Evolutionary conservation across 2,329 filamentous ascomycete species (phyloP).

Genomic region (Aspergillus versicolor): DNA sequence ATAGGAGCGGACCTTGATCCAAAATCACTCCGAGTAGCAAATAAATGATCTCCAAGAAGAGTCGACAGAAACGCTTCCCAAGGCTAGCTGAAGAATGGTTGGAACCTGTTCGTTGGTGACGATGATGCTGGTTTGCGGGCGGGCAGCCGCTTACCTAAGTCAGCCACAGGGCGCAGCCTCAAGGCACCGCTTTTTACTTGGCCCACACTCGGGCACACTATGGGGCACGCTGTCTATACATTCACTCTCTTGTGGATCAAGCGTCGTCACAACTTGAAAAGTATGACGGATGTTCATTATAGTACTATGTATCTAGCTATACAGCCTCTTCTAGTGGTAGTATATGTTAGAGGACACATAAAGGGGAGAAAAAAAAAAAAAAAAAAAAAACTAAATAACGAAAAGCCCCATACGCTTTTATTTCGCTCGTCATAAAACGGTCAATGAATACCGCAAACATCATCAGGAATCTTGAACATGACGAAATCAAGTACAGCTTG

Average conservation of each 20-base stretch:
- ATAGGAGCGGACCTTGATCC: neutral
- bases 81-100: constrained; percentile 14
- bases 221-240: neutral
- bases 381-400: too few species aligned
- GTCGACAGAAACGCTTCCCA: neutral
- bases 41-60: neutral
- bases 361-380: too few species aligned
- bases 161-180: constrained; percentile 1
- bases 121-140: constrained; percentile 13
- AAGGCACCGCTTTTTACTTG: neutral
- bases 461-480: constrained; percentile 6
- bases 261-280: neutral
- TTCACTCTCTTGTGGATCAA: neutral
- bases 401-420: constrained; percentile 12
- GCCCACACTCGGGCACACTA: neutral
- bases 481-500: neutral
- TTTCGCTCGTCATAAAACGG: constrained; percentile 8
- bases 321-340: neutral
- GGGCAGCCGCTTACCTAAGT: constrained; percentile 15
- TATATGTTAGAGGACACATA: neutral
- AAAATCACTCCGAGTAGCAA: neutral
- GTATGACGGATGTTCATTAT: neutral
- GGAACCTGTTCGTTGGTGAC: constrained; percentile 23
- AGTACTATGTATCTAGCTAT: neutral
- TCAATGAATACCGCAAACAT: constrained; percentile 6